phyloP scores from a whole-genome alignment of 2,329 filamentous ascomycete genomes.

The Botrytis paeoniae region DNA sequence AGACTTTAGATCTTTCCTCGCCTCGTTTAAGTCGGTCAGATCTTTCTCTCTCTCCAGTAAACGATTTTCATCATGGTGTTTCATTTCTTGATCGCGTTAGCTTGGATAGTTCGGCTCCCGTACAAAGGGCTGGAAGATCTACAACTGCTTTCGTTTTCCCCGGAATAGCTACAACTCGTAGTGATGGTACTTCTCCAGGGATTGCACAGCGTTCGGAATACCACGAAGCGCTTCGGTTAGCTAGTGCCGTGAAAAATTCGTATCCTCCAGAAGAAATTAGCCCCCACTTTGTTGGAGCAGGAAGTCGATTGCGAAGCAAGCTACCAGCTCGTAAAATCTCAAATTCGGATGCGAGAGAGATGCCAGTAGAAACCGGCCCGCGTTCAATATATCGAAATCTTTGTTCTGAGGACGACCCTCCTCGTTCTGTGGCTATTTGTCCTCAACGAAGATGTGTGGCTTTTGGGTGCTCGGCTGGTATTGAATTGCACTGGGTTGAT shows the following conservation, averaged over 20 bases:
- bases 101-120: conserved; percentile 29
- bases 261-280: conserved; percentile 21
- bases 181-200: conserved; percentile 17
- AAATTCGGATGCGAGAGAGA: conserved; percentile 5
- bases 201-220: conserved; percentile 25
- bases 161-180: conserved; percentile 27
- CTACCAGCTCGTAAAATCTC: conserved; percentile 15
- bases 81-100: conserved; percentile 31
- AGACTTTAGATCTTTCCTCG: not conserved
- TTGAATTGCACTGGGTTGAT: conserved; percentile 60
- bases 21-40: not conserved
- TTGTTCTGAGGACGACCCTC: conserved; percentile 59
- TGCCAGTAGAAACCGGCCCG: conserved; percentile 38
- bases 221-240: conserved; percentile 19
- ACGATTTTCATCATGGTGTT: conserved; percentile 10
- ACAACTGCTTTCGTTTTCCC: conserved; percentile 29
- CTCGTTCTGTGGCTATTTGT: conserved; percentile 62
- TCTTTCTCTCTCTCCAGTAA: not conserved
- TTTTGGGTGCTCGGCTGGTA: conserved; percentile 60
- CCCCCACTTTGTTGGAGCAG: conserved; percentile 11
- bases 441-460: conserved; percentile 63
- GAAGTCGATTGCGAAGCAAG: conserved; percentile 18
- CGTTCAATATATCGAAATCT: conserved; percentile 46
- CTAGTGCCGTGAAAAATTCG: conserved; percentile 20
- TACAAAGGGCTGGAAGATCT: conserved; percentile 14